Base-by-base conservation (phyloP, 2,329 filamentous ascomycete species). In the Hymenoscyphus infarciens region DNA sequence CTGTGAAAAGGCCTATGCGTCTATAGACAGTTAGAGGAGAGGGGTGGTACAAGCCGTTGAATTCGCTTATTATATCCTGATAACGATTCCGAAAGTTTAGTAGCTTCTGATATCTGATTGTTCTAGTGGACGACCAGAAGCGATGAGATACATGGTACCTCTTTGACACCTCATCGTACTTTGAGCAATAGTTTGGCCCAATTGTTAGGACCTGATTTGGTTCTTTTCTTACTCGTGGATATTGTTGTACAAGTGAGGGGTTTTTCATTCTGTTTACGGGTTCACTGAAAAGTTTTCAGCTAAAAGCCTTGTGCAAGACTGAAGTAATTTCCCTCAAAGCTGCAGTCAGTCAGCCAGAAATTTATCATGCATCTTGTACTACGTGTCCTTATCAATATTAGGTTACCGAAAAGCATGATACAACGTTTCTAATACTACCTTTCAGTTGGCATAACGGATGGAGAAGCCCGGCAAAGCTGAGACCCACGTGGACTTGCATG, bases 101-200 rank as follows among this genome's bases (percentile, higher is more conserved):
- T 16, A 16, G 16, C 15, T 19, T 7, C 39, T 7, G n/a, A 22
- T 49, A 19, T 22, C 42, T 49, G n/a, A 22, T 49, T 49, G 11
- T 49, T 19, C n/a, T 10, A 19, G 19, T n/a, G n/a, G 42, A 19
- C n/a, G n/a, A 2, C 8, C 7, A 19, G 42, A 49, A 19, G n/a
- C 3, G 19, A 19, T 49, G n/a, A 10, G n/a, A 11, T 45, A 45
- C 42, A 49, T 22, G 42, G 42, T 49, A 10, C n/a, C 42, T 19
- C 19, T 49, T 22, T 49, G 42, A 49, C 42, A 49, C 42, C n/a
- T 49, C n/a, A 49, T 49, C 42, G n/a, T 35, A 35, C 42, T 49
- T 49, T 22, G 8, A 22, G n/a, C n/a, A 19, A 19, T 10, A 1
- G 6, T 49, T 4, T n/a, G 42, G 42, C n/a, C n/a, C 16, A 5